Evolutionary conservation across 805 yeast species (phyloP), one percentile per base, ranked within the genome.

Genomic region (Spathaspora gorwiae): DNA sequence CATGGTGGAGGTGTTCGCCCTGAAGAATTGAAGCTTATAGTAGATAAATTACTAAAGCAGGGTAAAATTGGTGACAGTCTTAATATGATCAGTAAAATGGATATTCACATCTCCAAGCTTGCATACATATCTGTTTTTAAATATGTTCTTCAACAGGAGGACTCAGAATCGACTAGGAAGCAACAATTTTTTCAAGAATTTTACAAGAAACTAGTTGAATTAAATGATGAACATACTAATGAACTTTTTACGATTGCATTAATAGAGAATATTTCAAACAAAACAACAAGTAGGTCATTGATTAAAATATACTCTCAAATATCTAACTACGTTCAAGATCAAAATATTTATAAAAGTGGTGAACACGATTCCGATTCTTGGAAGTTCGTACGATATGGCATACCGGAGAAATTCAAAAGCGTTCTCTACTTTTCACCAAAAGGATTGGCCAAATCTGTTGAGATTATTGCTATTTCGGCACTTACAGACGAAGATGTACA

Each of bases 1-100:
- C 54, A 68, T 6, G 50, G 53, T 37, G 54, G 54, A 14, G 71
- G 70, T 1, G 41, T 66, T 6, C 48, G 51, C 14, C 26, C 53
- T 6, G 35, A 41, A 3, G 75, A 70, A 26, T 59, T 67, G 38
- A 50, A 60, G 31, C 47, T 50, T 26, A 57, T 70, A 19, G 49
- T 64, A 19, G 40, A 43, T 10, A 63, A 60, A 42, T 51, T 65
- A 30, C 55, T 71, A 1, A 42, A 47, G 5, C 60, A 61, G 14
- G 50, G 52, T 31, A 57, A 65, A 27, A 11, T 63, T n/a, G 49
- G 52, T 11, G 57, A 61, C 41, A 51, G 64, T 13, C 49, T 68
- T 1, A 40, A 44, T 5, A 53, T 68, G 61, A 51, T 60, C 12
- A 27, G 38, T 6, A 37, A 39, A 6, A 48, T 59, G 4, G 53